These are phyloP conservation scores for Hortiboletus campestris DNA, from an alignment of 768 basidiomycete species.

Conservation along the genomic window DNA sequence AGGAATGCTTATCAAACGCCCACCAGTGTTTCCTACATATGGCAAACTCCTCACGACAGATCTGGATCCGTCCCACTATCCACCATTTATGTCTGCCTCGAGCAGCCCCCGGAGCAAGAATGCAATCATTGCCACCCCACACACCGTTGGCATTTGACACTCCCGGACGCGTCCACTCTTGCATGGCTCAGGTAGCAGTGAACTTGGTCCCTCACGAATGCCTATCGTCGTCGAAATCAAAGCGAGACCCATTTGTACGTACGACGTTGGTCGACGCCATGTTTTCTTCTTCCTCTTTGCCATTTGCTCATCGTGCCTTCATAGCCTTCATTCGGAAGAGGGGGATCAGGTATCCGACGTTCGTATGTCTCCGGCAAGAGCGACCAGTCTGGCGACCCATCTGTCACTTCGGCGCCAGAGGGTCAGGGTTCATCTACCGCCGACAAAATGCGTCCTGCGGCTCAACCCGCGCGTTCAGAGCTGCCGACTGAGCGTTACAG, in stretches of 20 bases:
- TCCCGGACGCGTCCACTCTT: neutral
- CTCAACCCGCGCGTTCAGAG: neutral
- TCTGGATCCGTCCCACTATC: constrained; percentile 3
- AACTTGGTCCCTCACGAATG: neutral
- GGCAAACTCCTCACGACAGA: neutral
- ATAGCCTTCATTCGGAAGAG: constrained; percentile 23
- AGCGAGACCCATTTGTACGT: constrained; percentile 17
- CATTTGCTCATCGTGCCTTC: neutral
- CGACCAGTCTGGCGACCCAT: neutral
- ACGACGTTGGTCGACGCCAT: neutral
- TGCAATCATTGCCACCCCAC: neutral
- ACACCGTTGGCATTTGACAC: neutral
- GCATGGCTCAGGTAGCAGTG: constrained; percentile 12
- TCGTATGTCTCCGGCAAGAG: neutral
- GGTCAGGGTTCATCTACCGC: neutral
- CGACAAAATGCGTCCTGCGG: neutral
- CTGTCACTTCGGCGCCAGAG: neutral
- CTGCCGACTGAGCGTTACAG: neutral
- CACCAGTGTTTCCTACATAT: neutral
- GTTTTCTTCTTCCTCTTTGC: neutral
- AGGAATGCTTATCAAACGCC: constrained; percentile 18
- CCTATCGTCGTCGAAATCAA: neutral
- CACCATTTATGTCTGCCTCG: constrained; percentile 19
- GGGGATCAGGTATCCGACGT: constrained; percentile 23
- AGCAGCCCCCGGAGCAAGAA: neutral